Percentiles rank a stretch among this genome's conserved stretches.
phyloP scores from a whole-genome alignment of 305 asterid genomes.

The Euphrasia arctica region DNA sequence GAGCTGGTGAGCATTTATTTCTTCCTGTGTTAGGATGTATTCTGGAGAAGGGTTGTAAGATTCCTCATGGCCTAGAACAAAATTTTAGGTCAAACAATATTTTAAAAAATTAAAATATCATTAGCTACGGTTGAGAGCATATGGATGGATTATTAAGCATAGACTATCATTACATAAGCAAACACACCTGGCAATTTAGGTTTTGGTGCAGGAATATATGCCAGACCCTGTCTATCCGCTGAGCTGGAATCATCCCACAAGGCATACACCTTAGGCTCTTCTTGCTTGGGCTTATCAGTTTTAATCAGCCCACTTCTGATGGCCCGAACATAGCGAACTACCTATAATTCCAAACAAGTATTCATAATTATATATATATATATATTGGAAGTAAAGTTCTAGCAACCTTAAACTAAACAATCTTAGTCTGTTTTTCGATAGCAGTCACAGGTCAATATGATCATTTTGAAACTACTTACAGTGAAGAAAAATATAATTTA shows the following conservation, averaged over 20 bases:
- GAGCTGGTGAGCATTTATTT: slow-evolving; percentile 79
- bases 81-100: slow-evolving; percentile 22
- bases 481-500: neutral
- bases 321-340: slow-evolving; percentile 68
- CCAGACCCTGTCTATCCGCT: slow-evolving; percentile 76
- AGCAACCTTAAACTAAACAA: neutral
- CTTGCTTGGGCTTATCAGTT: slow-evolving; percentile 64
- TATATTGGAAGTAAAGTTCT: slow-evolving; percentile 5
- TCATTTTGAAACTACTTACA: slow-evolving; percentile 9
- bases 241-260: slow-evolving; percentile 85
- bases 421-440: neutral
- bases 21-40: slow-evolving; percentile 91
- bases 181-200: slow-evolving; percentile 77
- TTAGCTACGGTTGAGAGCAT: neutral
- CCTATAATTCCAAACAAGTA: slow-evolving; percentile 39
- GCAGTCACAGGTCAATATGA: neutral
- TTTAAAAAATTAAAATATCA: neutral
- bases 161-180: slow-evolving; percentile 13
- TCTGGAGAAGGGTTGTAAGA: slow-evolving; percentile 90
- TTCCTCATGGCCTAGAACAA: slow-evolving; percentile 88
- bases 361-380: neutral
- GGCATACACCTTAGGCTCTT: slow-evolving; percentile 53
- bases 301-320: slow-evolving; percentile 77
- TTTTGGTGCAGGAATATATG: slow-evolving; percentile 92
- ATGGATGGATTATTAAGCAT: slow-evolving; percentile 11